Evolutionary conservation across 345 rosid species (phyloP), one percentile per base, ranked within the genome.

Genomic region (Aurinia saxatilis): DNA sequence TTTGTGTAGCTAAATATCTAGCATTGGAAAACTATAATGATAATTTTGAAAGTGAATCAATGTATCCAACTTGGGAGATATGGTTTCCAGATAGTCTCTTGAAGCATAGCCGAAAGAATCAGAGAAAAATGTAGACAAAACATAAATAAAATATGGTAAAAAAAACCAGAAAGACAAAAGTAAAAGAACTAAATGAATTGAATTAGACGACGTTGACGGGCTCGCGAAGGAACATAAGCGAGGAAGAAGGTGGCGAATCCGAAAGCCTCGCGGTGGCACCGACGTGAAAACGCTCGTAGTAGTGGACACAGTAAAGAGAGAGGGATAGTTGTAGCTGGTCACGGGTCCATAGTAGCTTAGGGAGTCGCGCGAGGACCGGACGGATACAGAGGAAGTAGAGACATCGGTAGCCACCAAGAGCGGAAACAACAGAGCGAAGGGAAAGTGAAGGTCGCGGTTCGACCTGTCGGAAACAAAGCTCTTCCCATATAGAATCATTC

Each of bases 241-340:
- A 89, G 10, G 97, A 84, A 3, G 97, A 84, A 3, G 91, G 66
- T 18, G 96, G 65, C 29, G 93, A 60, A 66, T 75, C 50, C 69
- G 35, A 14, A 42, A 42, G 3, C 68, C 74, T 33, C 74, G 70
- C 74, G 23, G n/a, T n/a, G n/a, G n/a, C n/a, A n/a, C 73, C 78
- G 12, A 74, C 67, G 53, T 65, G 69, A 6, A 82, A 83, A 30
- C 96, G 73, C 39, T 92, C 96, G 53, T 92, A 92, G 30, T 75
- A 89, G 54, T 92, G 86, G 2, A 92, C 92, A 51, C 86, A 87
- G 55, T 84, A 92, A 61, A 92, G 39, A 10, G 98, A 92, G 11
- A 92, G 77, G n/a, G 93, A 92, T 39, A 89, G 93, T 72, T 92
- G 96, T 64, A 86, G 71, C 72, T 82, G 91, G 45, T 84, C 87